phyloP scores from a whole-genome alignment of 2,329 filamentous ascomycete species.

The Aspergillus sp. region DNA sequence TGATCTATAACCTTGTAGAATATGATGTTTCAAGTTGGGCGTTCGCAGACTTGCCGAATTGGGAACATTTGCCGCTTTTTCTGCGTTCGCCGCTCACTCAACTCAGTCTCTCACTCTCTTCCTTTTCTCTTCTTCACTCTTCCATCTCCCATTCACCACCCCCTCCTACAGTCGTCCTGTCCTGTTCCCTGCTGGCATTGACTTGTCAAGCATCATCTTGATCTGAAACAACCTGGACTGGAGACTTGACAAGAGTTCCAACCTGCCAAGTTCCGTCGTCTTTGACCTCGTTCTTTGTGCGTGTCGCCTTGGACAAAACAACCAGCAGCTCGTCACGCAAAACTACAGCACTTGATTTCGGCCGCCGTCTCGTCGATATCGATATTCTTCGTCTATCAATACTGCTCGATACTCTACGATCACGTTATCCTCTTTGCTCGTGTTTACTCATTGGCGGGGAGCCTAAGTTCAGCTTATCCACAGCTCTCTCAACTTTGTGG shows the following conservation, averaged over 20 bases:
- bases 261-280: constrained; percentile 19
- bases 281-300: constrained; percentile 23
- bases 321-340: constrained; percentile 20
- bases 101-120: constrained; percentile 22
- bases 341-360: constrained; percentile 5
- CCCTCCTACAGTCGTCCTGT: constrained; percentile 31
- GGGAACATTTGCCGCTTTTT: constrained; percentile 9
- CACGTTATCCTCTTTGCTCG: not conserved
- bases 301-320: constrained; percentile 18
- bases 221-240: constrained; percentile 29
- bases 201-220: constrained; percentile 49
- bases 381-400: constrained; percentile 1
- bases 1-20: not conserved
- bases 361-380: constrained; percentile 7
- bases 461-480: constrained; percentile 9
- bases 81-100: constrained; percentile 19
- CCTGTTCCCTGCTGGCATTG: constrained; percentile 48
- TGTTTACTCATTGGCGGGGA: constrained; percentile 9
- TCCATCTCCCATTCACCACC: constrained; percentile 27
- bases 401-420: not conserved
- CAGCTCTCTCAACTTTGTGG: too few relatives aligned
- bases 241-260: constrained; percentile 23
- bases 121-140: constrained; percentile 21
- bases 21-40: not conserved
- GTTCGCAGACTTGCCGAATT: constrained; percentile 4